Base-by-base conservation (phyloP, 2,329 filamentous ascomycete genomes). In the Tetracladium maxilliforme region DNA sequence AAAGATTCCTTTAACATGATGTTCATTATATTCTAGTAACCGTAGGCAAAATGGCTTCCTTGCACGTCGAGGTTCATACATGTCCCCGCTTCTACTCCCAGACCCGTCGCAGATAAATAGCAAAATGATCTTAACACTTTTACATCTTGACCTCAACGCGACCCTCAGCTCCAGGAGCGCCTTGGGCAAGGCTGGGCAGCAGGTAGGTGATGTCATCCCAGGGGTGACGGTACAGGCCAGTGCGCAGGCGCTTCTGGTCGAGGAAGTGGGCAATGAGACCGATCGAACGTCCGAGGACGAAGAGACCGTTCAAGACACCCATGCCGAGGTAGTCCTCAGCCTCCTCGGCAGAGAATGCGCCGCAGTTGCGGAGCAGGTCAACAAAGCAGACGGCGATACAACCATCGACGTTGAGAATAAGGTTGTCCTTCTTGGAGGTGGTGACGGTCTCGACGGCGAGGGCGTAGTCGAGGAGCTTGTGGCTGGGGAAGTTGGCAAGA, bases 211-310 rank as follows among this genome's bases (percentile, higher is more conserved):
- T 93, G 55, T 93, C 86, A 53, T 93, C 90, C 90, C 90, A 95
- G 51, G 90, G 90, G 72, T 93, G 84, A 54, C 90, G 80, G 80
- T 98, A 98, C 39, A 98, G 74, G 54, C 90, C 90, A 48, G 90
- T 98, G 47, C 87, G 80, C 57, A 98, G 71, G 59, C 90, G 76
- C 86, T 98, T 98, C 73, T 98, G 90, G 64, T 98, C 90, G 45
- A 98, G 76, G 71, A 87, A 95, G 62, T 98, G 90, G 48, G 90
- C 90, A 78, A 98, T 98, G 41, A 98, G 70, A 81, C 90, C 90
- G 48, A 98, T 98, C 56, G 73, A 83, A 50, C 90, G 80, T 49
- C 90, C 90, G 33, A 98, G 74, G 23, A 98, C 90, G 68, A 98
- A 98, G 33, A 98, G 80, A 65, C 90, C 90, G 70, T 98, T 98